Evolutionary conservation across 495 filamentous ascomycete species (phyloP).

Genomic region (Cladorrhinum samala): DNA sequence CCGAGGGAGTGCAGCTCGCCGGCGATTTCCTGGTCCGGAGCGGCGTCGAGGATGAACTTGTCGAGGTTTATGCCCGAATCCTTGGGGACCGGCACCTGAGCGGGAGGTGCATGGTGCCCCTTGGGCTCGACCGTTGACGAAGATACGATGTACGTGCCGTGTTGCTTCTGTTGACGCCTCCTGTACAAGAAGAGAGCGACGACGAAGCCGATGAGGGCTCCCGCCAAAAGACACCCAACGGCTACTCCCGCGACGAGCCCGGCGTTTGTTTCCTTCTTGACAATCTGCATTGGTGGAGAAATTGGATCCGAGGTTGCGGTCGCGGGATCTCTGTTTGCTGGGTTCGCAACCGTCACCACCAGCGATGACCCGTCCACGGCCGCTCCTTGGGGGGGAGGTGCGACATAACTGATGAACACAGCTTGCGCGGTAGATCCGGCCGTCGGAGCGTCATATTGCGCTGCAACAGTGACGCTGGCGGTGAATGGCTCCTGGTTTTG

Average conservation of each 20-base stretch:
- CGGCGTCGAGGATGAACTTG: constrained; percentile 27
- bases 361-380: too few relatives aligned
- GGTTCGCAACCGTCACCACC: too few relatives aligned
- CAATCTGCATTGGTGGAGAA: too few relatives aligned
- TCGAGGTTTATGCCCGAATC: constrained; percentile 15
- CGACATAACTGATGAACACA: too few relatives aligned
- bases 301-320: too few relatives aligned
- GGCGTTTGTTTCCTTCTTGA: not conserved
- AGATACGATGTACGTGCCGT: not conserved
- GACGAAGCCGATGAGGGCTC: constrained; percentile 20
- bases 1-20: constrained; percentile 24
- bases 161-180: constrained; percentile 3
- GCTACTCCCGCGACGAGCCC: constrained; percentile 22
- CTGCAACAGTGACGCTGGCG: too few relatives aligned
- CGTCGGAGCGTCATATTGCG: too few relatives aligned
- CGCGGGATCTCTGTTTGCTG: too few relatives aligned
- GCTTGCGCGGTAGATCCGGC: too few relatives aligned
- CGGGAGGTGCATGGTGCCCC: constrained; percentile 12
- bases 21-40: constrained; percentile 23
- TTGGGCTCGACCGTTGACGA: constrained; percentile 7
- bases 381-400: too few relatives aligned
- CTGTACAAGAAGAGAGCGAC: constrained; percentile 15
- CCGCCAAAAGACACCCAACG: constrained; percentile 23
- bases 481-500: too few relatives aligned
- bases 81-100: not conserved